Evolutionary conservation across 2,329 filamentous ascomycete species (phyloP), one percentile per base, ranked within the genome.

Genomic region (Ploettnerulaceae sp.): DNA sequence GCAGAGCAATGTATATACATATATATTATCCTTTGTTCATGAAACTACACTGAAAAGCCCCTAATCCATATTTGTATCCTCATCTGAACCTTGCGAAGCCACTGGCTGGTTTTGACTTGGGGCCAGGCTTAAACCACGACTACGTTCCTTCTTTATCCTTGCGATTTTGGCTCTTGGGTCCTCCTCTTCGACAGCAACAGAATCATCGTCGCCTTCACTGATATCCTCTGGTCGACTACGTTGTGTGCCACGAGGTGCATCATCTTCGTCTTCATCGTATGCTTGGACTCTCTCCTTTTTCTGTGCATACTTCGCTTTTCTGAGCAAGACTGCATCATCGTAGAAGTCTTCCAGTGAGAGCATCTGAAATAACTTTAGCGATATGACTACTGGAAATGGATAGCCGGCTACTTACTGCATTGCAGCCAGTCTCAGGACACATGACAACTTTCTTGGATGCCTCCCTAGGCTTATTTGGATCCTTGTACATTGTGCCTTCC

Each of bases 351-450:
- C 55, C 9, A 69, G 62, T 0, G 67, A 66, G 36, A 84, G 67
- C 46, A 67, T 69, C 76, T 81, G 43, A 14, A 21, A 11, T 7
- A 28, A 36, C 31, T 36, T 48, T 42, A 53, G 24, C 14, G 33
- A 9, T 2, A 21, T 18, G 4, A 25, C 17, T 26, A 31, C 2
- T n/a, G n/a, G 3, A 38, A 22, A 4, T 14, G 11, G 2, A 37
- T 25, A 2, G 8, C 21, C 25, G 6, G 24, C 7, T 28, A 52
- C 67, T 45, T 66, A 80, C 77, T 68, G 76, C 68, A 38, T 70
- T 68, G 61, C 85, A 89, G 1, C 84, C 84, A 2, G 75, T 67
- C 47, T 81, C 74, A 0, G 84, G 84, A 61, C 85, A 89, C 43
- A 75, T 69, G 1, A 76, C 69, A 40, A 63, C 63, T 35, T 50